Evolutionary conservation across 441 rosid species (phyloP).

Genomic region (Aquilaria agallochum): DNA sequence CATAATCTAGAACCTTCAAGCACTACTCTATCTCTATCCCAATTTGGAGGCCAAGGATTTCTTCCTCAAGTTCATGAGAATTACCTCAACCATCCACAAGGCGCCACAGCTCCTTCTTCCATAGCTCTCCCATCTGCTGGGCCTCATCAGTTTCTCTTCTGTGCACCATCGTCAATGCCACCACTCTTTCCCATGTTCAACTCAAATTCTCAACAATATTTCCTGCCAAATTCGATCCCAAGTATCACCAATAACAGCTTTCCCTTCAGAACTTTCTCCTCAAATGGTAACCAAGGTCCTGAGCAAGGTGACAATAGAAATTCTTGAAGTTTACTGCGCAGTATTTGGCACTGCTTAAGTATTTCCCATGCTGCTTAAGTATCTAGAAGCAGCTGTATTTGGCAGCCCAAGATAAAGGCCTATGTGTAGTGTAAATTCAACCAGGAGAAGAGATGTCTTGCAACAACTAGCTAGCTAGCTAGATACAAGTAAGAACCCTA

Average conservation of each 20-base stretch:
- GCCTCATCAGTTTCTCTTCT: constrained; percentile 45
- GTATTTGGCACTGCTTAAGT: no score
- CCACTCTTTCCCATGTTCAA: constrained; percentile 48
- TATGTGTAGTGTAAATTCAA: not conserved
- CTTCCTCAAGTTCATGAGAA: constrained; percentile 25
- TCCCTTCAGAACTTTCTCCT: constrained; percentile 33
- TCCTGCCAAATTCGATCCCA: constrained; percentile 33
- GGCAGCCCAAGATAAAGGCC: not conserved
- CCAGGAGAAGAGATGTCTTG: not conserved
- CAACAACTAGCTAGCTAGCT: not conserved
- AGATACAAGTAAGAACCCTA: not conserved
- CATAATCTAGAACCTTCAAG: constrained; percentile 67
- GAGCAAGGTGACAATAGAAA: constrained; percentile 31
- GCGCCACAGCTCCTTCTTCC: constrained; percentile 23
- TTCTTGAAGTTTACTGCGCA: constrained; percentile 15
- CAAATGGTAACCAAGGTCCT: constrained; percentile 16
- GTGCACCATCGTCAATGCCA: constrained; percentile 53
- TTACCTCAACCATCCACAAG: constrained; percentile 25
- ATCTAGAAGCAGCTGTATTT: no score
- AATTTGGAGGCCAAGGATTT: constrained; percentile 55
- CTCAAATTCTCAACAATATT: constrained; percentile 33
- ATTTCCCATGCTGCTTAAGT: not conserved
- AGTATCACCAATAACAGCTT: constrained; percentile 36
- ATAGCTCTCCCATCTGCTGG: constrained; percentile 23
- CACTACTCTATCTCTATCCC: constrained; percentile 50